phyloP scores from a whole-genome alignment of 345 rosid genomes.

The Corchorus capsularis region DNA sequence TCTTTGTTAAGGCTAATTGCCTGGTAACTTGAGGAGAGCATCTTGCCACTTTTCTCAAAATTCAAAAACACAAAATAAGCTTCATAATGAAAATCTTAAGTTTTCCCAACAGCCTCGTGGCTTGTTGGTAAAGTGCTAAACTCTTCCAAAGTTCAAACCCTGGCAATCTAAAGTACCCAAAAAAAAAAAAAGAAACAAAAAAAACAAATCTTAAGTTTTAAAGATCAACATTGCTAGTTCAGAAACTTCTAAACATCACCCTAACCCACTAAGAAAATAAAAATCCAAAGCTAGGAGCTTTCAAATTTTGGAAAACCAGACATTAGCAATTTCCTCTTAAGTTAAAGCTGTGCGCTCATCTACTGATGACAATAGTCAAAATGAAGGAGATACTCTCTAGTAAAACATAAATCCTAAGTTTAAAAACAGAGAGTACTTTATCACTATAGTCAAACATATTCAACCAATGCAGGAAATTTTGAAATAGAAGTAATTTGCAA shows the following conservation, averaged over 20 bases:
- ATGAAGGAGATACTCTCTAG: neutral
- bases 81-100: neutral
- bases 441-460: neutral
- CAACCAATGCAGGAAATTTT: neutral
- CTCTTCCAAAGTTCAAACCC: too few species aligned
- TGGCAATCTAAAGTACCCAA: too few species aligned
- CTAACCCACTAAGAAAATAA: neutral
- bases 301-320: neutral
- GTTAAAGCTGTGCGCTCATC: neutral
- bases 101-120: neutral
- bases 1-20: neutral
- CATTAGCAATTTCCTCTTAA: neutral
- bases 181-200: too few species aligned
- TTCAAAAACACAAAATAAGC: constrained; percentile 3
- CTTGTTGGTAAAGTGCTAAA: too few species aligned
- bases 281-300: neutral
- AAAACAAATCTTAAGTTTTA: neutral
- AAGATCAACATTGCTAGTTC: neutral
- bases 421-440: neutral
- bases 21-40: neutral
- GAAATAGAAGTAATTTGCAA: neutral
- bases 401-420: neutral
- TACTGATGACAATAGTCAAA: neutral
- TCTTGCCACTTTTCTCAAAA: neutral
- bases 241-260: neutral